Base-by-base conservation (phyloP, 1,284 basidiomycete species). In the Apiotrichum gamsii region DNA sequence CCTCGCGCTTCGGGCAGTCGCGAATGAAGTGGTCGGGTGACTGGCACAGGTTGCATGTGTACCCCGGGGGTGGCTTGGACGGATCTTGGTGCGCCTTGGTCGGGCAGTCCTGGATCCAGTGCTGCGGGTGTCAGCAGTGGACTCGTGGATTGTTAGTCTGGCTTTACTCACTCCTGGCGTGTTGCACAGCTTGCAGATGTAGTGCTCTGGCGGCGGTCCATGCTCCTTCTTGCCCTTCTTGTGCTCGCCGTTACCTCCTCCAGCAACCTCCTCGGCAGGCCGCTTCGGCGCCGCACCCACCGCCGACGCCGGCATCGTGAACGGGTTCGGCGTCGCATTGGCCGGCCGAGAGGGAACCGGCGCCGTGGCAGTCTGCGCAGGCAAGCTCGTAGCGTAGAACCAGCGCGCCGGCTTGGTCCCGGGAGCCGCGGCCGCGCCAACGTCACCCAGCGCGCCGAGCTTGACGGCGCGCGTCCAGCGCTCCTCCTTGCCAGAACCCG, bases 371-470 rank as follows among this genome's bases (percentile, higher is more conserved):
- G 78, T 60, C 45, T 71, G 72, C 32, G 70, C 76, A 0, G 76
- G 67, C 32, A 87, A 80, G 10, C 78, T 79, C 65, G 86, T 86
- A 4, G 85, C 84, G 65, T 87, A 87, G 72, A 85, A 85, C 79
- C 82, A 85, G 83, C 85, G 54, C 60, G 88, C 85, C 69, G 90
- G 94, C 72, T 86, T 87, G 19, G 81, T n/a, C n/a, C n/a, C n/a
- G n/a, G n/a, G n/a, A n/a, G n/a, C 82, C 6, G 57, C 60, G 14
- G 51, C 52, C 4, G 50, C 47, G 16, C 73, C 63, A 19, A 79
- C 78, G 14, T 79, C 82, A 11, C 87, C 89, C 65, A 95, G 86
- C n/a, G 84, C 78, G 29, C 89, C 91, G 6, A 96, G 76, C 60
- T 85, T 84, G 43, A 95, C 79, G 56, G 89, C 89, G 30, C 90